A percentile compares a stretch with the other conserved stretches of the same genome.
These are phyloP conservation scores for Monosporascus sp. DNA, from an alignment of 2,329 filamentous ascomycete species.

Conservation along the genomic window DNA sequence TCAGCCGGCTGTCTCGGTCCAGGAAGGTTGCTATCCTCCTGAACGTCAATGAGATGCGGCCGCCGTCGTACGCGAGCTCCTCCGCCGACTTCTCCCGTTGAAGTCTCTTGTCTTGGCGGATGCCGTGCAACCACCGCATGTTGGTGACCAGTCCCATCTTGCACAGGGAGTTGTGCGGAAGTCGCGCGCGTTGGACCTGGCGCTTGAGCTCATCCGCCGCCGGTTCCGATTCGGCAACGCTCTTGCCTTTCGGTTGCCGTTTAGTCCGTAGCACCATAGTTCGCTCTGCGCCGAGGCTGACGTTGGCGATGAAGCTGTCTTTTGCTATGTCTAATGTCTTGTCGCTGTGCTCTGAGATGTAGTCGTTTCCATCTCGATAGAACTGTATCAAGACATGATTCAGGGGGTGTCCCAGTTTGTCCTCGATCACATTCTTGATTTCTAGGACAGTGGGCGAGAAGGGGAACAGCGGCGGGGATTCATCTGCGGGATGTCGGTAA, in stretches of 20 bases:
- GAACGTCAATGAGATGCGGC: constrained; percentile 89
- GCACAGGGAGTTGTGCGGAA: constrained; percentile 88
- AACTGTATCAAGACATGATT: constrained; percentile 93
- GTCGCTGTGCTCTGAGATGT: constrained; percentile 94
- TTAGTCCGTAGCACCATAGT: constrained; percentile 89
- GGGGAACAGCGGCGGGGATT: constrained; percentile 68
- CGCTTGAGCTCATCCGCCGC: constrained; percentile 33
- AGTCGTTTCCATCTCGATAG: constrained; percentile 83
- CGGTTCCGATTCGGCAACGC: constrained; percentile 13
- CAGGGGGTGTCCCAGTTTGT: constrained; percentile 67
- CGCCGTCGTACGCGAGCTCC: constrained; percentile 68
- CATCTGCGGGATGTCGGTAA: constrained; percentile 92
- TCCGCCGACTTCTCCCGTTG: constrained; percentile 58
- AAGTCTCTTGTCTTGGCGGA: constrained; percentile 77
- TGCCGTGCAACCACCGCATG: constrained; percentile 84
- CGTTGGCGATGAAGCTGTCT: constrained; percentile 80
- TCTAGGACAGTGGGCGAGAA: constrained; percentile 69
- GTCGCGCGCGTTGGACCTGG: constrained; percentile 58
- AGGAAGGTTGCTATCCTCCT: constrained; percentile 83
- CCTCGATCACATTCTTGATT: constrained; percentile 65
- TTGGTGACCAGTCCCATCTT: constrained; percentile 79
- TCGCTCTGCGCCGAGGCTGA: constrained; percentile 86
- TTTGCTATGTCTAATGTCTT: constrained; percentile 89
- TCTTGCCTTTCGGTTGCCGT: constrained; percentile 34
- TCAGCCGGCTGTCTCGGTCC: constrained; percentile 53